These are phyloP conservation scores for Colletotrichum tropicale DNA, from an alignment of 2,329 filamentous ascomycete species.

Conservation along the genomic window DNA sequence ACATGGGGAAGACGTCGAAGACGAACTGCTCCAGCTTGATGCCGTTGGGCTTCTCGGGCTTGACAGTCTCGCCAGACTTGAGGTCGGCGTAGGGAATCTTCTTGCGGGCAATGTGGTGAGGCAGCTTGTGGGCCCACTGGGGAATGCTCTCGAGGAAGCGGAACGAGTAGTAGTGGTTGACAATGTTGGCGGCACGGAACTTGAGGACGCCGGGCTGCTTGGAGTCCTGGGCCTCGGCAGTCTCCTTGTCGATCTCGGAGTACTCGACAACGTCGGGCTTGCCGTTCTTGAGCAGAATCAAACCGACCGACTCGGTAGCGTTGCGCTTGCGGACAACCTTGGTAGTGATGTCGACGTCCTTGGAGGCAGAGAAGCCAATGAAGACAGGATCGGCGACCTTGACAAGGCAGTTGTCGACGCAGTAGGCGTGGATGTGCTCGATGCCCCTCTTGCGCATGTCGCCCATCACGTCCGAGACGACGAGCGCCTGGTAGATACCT, in stretches of 20 bases:
- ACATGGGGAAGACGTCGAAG: constrained; percentile 95
- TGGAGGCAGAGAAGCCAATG: constrained; percentile 88
- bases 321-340: constrained; percentile 99
- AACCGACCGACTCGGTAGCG: constrained; percentile 91
- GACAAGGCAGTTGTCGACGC: constrained; percentile 99
- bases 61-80: constrained; percentile 78
- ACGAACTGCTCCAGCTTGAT: constrained; percentile 99
- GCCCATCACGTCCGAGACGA: constrained; percentile 78
- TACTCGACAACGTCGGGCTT: constrained; percentile 98
- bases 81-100: constrained; percentile 91
- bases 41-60: constrained; percentile 94
- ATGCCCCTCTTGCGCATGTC: constrained; percentile 91
- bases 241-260: constrained; percentile 90
- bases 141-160: constrained; percentile 91
- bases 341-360: constrained; percentile 92
- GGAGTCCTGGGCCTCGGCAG: constrained; percentile 86
- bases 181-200: constrained; percentile 98
- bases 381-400: constrained; percentile 97
- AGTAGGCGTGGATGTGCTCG: constrained; percentile 96
- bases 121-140: constrained; percentile 81
- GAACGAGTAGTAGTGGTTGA: constrained; percentile 99
- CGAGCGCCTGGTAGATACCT: constrained; percentile 91
- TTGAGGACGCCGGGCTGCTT: constrained; percentile 84
- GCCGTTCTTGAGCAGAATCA: constrained; percentile 94
- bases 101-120: constrained; percentile 96